Evolutionary conservation across 78 protist genomes (phyloP).

Genomic region (slime mould (Dictyostelium discoideum)): dicty_2.7 NC_007091.3:2440501-2441000

Average conservation of each 20-base stretch:
- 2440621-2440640: background rate
- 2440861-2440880: background rate
- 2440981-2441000: too few relatives aligned
- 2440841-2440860: background rate
- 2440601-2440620: background rate
- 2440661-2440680: background rate
- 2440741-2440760: background rate
- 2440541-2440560: too few relatives aligned
- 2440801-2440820: background rate
- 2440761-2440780: background rate
- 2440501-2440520: too few relatives aligned
- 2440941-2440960: background rate
- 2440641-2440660: background rate
- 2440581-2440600: background rate
- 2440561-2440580: background rate
- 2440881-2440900: background rate
- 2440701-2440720: background rate
- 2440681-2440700: background rate
- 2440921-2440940: too few relatives aligned
- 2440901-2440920: background rate
- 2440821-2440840: background rate
- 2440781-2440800: background rate
- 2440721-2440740: background rate
- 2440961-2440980: too few relatives aligned
- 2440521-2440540: too few relatives aligned